A percentile compares a stretch with the other conserved stretches of the same genome.
These are phyloP conservation scores for Talaromyces islandicus DNA, from an alignment of 2,329 filamentous ascomycete genomes.

Conservation along the genomic window DNA sequence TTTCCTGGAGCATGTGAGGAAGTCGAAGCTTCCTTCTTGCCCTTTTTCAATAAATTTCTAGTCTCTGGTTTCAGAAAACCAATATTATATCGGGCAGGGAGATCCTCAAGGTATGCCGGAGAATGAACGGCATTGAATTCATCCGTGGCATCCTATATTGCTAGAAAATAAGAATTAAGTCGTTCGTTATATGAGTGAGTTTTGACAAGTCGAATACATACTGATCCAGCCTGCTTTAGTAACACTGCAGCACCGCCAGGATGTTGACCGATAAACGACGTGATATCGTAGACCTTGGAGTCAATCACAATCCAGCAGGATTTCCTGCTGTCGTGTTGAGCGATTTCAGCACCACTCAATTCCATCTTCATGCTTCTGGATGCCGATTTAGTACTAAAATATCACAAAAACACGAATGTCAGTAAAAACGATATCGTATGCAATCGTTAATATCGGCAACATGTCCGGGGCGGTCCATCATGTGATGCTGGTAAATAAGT, in stretches of 20 bases:
- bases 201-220: neutral
- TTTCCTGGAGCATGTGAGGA: neutral
- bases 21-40: neutral
- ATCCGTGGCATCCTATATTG: neutral
- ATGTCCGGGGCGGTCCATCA: neutral
- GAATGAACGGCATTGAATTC: neutral
- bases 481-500: neutral
- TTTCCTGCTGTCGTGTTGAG: neutral
- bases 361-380: neutral
- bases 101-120: neutral
- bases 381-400: neutral
- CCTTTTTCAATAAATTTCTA: neutral
- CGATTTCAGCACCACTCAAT: neutral
- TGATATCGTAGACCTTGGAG: neutral
- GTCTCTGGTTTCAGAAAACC: neutral
- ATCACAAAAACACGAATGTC: neutral
- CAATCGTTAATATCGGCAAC: neutral
- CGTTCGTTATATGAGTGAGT: neutral
- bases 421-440: neutral
- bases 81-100: neutral
- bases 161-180: neutral
- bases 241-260: neutral
- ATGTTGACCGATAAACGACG: neutral
- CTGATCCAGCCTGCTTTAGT: neutral
- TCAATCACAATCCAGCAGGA: neutral